Evolutionary conservation across 305 asterid species (phyloP).

Genomic region (Fraxinus ornus): DNA sequence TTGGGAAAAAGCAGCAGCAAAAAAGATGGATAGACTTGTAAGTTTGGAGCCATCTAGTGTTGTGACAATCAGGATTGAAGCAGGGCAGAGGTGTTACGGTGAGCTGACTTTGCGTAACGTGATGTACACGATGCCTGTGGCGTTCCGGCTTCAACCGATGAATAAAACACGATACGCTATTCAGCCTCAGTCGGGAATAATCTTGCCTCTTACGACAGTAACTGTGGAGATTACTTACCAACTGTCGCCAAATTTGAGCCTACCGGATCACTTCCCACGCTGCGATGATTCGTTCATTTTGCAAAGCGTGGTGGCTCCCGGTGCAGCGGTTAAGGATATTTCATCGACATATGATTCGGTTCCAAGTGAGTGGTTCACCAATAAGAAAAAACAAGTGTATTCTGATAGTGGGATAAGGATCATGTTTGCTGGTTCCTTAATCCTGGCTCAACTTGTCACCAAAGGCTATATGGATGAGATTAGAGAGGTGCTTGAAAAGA

Average conservation of each 20-base stretch:
- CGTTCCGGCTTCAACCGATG: constrained; percentile 62
- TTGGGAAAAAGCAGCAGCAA: neutral
- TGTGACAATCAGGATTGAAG: constrained; percentile 54
- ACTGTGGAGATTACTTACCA: constrained; percentile 54
- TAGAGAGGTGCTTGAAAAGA: constrained; percentile 66
- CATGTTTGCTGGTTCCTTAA: constrained; percentile 62
- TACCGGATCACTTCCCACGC: constrained; percentile 53
- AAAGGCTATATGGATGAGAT: constrained; percentile 67
- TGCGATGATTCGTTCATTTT: constrained; percentile 54
- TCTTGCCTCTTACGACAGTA: constrained; percentile 53
- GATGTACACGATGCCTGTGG: constrained; percentile 90
- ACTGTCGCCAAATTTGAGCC: constrained; percentile 34
- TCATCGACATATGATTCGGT: constrained; percentile 45
- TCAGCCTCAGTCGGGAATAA: constrained; percentile 69
- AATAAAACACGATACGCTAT: constrained; percentile 48
- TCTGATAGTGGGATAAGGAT: constrained; percentile 63
- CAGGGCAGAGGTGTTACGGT: constrained; percentile 54
- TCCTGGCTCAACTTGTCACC: constrained; percentile 40
- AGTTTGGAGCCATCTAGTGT: constrained; percentile 68
- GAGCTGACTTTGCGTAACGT: constrained; percentile 56
- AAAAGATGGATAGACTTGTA: constrained; percentile 61
- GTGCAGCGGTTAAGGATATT: constrained; percentile 52
- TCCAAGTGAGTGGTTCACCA: constrained; percentile 72
- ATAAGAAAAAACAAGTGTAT: constrained; percentile 76
- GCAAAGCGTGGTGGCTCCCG: constrained; percentile 77